Percentiles rank a stretch among this genome's conserved stretches.
Evolutionary conservation across 805 yeast species (phyloP).

Genomic region (Crinitomyces ghanaensis): DNA sequence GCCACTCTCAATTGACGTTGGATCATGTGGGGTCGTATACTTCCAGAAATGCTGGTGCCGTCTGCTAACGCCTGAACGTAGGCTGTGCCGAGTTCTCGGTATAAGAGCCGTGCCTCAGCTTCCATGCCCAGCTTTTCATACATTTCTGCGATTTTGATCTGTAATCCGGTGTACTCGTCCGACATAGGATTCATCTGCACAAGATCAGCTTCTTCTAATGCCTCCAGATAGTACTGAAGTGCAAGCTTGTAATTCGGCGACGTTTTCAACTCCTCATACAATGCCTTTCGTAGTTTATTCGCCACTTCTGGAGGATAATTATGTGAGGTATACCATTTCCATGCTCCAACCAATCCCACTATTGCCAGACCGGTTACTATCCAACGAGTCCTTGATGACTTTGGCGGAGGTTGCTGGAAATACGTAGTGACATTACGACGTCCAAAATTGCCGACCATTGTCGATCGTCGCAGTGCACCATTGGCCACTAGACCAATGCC

Average conservation of each 20-base stretch:
- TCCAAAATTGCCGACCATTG: too few relatives aligned
- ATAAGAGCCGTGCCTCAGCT: conserved; percentile 55
- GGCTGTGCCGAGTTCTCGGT: conserved; percentile 51
- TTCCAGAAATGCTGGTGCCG: conserved; percentile 30
- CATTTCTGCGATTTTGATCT: conserved; percentile 79
- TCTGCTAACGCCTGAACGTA: conserved; percentile 41
- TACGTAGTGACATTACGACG: too few relatives aligned
- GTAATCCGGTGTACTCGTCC: conserved; percentile 85
- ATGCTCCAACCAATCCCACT: conserved; percentile 9
- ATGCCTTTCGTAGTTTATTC: conserved; percentile 54
- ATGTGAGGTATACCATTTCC: conserved; percentile 20
- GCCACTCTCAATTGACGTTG: conserved; percentile 63
- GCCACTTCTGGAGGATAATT: conserved; percentile 54
- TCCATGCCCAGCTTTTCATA: conserved; percentile 54
- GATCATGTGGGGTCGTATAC: conserved; percentile 43
- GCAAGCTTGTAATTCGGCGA: conserved; percentile 54
- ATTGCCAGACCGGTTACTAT: too few relatives aligned
- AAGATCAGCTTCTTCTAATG: conserved; percentile 50
- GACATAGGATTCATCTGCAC: conserved; percentile 44
- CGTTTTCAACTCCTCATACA: conserved; percentile 64
- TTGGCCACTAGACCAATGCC: too few relatives aligned
- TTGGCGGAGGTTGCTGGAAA: too few relatives aligned
- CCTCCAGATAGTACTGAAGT: conserved; percentile 59
- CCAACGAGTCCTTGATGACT: too few relatives aligned
- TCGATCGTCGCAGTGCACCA: too few relatives aligned